Conservation (phyloP, 2,329 filamentous ascomycete species). For the Phialophora expanda region DNA sequence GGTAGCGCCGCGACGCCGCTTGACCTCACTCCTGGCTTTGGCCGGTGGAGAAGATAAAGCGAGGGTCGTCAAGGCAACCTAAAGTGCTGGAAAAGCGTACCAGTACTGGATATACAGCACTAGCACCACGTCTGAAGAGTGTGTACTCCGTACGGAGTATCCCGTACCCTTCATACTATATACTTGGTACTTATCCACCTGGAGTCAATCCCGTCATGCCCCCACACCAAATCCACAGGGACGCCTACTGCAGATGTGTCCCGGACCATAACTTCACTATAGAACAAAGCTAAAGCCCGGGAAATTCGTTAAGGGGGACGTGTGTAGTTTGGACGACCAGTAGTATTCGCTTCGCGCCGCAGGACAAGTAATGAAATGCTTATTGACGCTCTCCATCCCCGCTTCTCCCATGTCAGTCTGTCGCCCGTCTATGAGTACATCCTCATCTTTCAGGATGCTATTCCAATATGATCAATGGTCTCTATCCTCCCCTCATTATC, state of each 20-base stretch:
- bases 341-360: not conserved
- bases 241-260: not conserved
- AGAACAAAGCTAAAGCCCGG: not conserved
- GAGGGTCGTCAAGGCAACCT: not conserved
- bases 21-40: not conserved
- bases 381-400: not conserved
- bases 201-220: too few species aligned
- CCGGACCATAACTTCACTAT: not conserved
- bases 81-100: too few species aligned
- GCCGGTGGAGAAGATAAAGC: not conserved
- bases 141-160: too few species aligned
- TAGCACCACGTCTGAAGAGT: too few species aligned
- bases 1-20: not conserved
- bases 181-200: too few species aligned
- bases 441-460: not conserved
- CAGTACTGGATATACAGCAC: too few species aligned
- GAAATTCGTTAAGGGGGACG: too few species aligned
- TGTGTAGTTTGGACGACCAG: not conserved
- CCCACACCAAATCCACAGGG: too few species aligned
- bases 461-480: not conserved
- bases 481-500: conserved; percentile 10
- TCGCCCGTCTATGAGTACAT: not conserved
- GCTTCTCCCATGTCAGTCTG: not conserved
- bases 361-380: not conserved
- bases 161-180: too few species aligned